A percentile compares a stretch with the other conserved stretches of the same genome.
phyloP scores from a whole-genome alignment of 208 protist genomes.

The Leishmania guyanensis region DNA sequence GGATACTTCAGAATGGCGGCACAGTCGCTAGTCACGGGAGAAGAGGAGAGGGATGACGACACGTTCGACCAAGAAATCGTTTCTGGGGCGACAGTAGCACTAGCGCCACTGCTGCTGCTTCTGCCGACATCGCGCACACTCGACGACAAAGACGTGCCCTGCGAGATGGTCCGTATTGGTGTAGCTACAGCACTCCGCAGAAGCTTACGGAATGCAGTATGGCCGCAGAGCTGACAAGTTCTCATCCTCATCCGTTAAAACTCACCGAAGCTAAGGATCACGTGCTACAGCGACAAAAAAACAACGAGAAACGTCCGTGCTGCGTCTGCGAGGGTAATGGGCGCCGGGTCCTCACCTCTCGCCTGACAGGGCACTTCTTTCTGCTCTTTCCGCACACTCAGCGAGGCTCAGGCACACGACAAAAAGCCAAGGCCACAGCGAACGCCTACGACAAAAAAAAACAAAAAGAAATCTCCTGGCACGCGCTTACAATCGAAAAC shows the following conservation, averaged over 20 bases:
- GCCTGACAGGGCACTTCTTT: not conserved
- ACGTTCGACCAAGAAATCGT: not conserved
- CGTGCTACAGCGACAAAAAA: too few relatives aligned
- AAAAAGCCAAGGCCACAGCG: not conserved
- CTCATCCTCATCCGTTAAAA: not conserved
- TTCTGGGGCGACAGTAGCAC: not conserved
- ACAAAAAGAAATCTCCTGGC: not conserved
- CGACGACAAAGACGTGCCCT: conserved; percentile 1
- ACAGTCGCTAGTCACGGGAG: conserved; percentile 8
- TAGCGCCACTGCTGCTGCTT: not conserved
- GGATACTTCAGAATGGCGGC: conserved; percentile 57
- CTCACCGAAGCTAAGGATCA: not conserved
- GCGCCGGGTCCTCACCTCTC: not conserved
- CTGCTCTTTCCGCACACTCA: not conserved
- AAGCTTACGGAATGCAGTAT: not conserved
- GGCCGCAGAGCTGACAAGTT: not conserved
- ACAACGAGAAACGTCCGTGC: not conserved
- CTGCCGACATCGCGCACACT: not conserved
- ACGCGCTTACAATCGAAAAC: not conserved
- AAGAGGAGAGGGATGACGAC: not conserved
- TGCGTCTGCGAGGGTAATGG: not conserved
- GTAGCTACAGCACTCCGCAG: not conserved
- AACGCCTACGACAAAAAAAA: not conserved
- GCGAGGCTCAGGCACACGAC: not conserved
- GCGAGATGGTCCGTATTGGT: not conserved